Evolutionary conservation across 768 basidiomycete species (phyloP).

Genomic region (Tricholoma terreum): DNA sequence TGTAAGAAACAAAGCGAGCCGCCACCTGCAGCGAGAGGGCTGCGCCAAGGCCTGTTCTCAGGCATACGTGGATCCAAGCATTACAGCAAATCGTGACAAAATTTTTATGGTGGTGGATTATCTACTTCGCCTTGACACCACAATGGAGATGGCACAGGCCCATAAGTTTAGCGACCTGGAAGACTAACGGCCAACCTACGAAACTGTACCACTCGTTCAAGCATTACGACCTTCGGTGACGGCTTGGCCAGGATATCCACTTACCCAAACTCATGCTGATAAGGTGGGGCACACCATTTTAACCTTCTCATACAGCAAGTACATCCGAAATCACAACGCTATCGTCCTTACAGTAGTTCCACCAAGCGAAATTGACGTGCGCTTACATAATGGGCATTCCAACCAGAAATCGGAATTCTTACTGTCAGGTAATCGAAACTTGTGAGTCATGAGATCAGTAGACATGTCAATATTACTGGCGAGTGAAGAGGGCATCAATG

Average conservation of each 20-base stretch:
- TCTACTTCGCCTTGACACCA: conserved; percentile 83
- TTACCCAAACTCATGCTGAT: conserved; percentile 3
- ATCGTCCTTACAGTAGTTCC: background rate
- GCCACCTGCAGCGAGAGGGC: conserved; percentile 77
- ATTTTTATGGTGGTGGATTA: conserved; percentile 68
- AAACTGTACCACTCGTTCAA: conserved; percentile 78
- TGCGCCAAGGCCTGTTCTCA: conserved; percentile 81
- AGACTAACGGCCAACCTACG: conserved; percentile 41
- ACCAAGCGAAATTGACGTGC: conserved; percentile 9
- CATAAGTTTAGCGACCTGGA: too few relatives aligned
- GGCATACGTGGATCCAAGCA: conserved; percentile 84
- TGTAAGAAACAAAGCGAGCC: too few relatives aligned
- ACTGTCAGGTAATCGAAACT: conserved; percentile 60
- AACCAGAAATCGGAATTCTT: conserved; percentile 77
- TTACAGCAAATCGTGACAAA: too few relatives aligned
- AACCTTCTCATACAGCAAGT: conserved; percentile 72
- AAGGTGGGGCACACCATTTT: conserved; percentile 55
- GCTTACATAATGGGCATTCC: conserved; percentile 70
- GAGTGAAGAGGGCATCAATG: background rate
- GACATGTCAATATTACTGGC: background rate
- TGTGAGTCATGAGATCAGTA: too few relatives aligned
- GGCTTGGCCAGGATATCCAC: conserved; percentile 42
- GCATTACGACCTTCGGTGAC: conserved; percentile 74
- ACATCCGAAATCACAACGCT: conserved; percentile 76
- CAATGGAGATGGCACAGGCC: too few relatives aligned